phyloP scores from a whole-genome alignment of 495 filamentous ascomycete species.

The Margaritispora aquatica region DNA sequence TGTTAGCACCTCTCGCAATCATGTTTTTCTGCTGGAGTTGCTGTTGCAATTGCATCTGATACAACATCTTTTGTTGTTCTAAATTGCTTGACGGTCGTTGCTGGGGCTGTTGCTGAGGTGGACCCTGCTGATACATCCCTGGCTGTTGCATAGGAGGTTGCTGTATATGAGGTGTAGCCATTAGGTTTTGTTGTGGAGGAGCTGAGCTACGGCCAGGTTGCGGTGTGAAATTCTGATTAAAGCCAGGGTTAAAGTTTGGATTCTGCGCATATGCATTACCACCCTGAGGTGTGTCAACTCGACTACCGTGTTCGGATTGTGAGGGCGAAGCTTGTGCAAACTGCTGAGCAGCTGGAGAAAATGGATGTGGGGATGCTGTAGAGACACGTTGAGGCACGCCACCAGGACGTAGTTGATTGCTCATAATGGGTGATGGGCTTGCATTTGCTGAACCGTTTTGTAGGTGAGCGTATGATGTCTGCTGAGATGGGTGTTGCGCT shows the following conservation, averaged over 20 bases:
- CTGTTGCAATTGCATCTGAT: slow-evolving; percentile 63
- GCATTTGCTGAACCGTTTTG: slow-evolving; percentile 75
- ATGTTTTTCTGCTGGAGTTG: slow-evolving; percentile 57
- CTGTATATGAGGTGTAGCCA: slow-evolving; percentile 29
- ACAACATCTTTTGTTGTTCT: slow-evolving; percentile 43
- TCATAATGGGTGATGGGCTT: slow-evolving; percentile 80
- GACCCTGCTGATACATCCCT: slow-evolving; percentile 44
- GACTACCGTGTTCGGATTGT: slow-evolving; percentile 67
- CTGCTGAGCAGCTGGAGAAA: slow-evolving; percentile 72
- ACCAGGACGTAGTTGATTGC: slow-evolving; percentile 62
- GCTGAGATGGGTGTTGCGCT: slow-evolving; percentile 51
- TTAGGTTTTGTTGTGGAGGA: slow-evolving; percentile 41
- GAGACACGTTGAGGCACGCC: slow-evolving; percentile 73
- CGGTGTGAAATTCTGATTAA: slow-evolving; percentile 40
- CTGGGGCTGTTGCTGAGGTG: slow-evolving; percentile 37
- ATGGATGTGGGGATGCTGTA: slow-evolving; percentile 87
- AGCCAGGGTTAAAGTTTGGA: slow-evolving; percentile 54
- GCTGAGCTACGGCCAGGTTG: slow-evolving; percentile 44
- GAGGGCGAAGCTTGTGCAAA: slow-evolving; percentile 76
- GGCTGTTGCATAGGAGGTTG: slow-evolving; percentile 47
- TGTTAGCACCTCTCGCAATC: slow-evolving; percentile 38
- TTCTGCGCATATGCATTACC: slow-evolving; percentile 50
- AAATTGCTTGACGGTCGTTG: slow-evolving; percentile 28
- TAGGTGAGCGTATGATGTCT: slow-evolving; percentile 73
- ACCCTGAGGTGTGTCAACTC: slow-evolving; percentile 67